Evolutionary conservation across 2,329 filamentous ascomycete species (phyloP).

Genomic region (Epichloe hybrida): DNA sequence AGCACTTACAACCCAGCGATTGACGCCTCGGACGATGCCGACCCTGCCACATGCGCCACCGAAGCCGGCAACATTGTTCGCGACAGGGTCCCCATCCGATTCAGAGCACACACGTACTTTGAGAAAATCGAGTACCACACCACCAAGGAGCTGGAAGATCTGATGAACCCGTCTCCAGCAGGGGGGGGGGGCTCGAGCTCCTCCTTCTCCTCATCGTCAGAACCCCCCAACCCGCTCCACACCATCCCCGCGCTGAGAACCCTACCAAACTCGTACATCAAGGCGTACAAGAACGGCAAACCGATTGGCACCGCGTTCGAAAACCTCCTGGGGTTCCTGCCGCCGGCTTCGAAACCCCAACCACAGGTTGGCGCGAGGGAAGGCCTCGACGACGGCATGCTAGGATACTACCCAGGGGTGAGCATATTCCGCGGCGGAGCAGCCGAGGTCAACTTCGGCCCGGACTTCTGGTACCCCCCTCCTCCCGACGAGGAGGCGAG

Average conservation of each 20-base stretch:
- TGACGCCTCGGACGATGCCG: conserved; percentile 46
- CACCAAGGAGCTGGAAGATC: conserved; percentile 76
- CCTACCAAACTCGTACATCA: conserved; percentile 73
- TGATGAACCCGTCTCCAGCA: conserved; percentile 54
- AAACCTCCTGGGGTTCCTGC: conserved; percentile 78
- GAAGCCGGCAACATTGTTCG: conserved; percentile 71
- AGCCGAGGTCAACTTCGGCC: conserved; percentile 87
- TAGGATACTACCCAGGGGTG: conserved; percentile 90
- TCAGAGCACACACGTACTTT: conserved; percentile 88
- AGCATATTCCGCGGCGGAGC: conserved; percentile 86
- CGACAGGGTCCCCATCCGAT: conserved; percentile 86
- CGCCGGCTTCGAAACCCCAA: conserved; percentile 68
- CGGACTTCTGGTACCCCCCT: conserved; percentile 82
- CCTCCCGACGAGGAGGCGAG: conserved; percentile 44
- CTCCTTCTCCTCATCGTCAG: conserved; percentile 32
- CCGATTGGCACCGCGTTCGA: conserved; percentile 79
- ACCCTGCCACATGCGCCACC: conserved; percentile 25
- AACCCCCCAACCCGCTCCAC: conserved; percentile 59
- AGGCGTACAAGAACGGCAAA: conserved; percentile 84
- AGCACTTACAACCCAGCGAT: conserved; percentile 80
- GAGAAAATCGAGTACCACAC: conserved; percentile 84
- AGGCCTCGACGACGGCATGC: conserved; percentile 83
- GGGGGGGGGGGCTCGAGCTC: conserved; percentile 23
- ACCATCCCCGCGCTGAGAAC: conserved; percentile 64
- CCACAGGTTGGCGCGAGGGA: conserved; percentile 64